A percentile compares a stretch with the other conserved stretches of the same genome.
Conservation (phyloP, 371 early-diverging fungal species). For the Apophysomyces variabilis region DNA sequence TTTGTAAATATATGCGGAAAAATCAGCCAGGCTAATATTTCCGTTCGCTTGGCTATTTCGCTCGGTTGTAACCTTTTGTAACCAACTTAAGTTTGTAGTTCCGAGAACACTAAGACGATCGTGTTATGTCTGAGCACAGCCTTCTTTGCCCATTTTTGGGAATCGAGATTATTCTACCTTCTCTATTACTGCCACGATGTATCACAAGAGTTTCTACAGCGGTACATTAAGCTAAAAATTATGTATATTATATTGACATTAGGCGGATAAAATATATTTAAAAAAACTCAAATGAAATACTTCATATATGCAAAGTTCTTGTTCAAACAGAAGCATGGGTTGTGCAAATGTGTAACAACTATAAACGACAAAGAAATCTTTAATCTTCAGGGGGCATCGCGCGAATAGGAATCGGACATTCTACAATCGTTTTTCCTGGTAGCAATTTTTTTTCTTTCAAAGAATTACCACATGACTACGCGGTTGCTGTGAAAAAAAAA, state of each 20-base stretch:
- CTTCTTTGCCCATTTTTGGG: slow-evolving; percentile 7
- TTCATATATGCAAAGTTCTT: slow-evolving; percentile 6
- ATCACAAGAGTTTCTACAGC: not conserved
- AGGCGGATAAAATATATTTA: not conserved
- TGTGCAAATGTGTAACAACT: slow-evolving; percentile 9
- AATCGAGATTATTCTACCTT: slow-evolving; percentile 2
- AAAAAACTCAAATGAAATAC: slow-evolving; percentile 7
- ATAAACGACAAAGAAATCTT: not conserved
- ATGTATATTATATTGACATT: not conserved
- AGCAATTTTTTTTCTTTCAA: not conserved
- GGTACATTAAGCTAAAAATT: not conserved
- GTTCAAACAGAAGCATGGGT: not conserved
- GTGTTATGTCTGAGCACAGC: slow-evolving; percentile 3
- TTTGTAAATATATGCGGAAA: slow-evolving; percentile 2
- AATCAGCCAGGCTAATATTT: not conserved
- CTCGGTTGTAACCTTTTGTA: slow-evolving; percentile 1
- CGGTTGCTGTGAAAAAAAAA: slow-evolving; percentile 3
- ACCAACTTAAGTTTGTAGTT: not conserved
- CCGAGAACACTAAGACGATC: slow-evolving; percentile 8
- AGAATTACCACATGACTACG: not conserved
- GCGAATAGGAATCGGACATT: slow-evolving; percentile 6
- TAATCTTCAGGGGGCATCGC: slow-evolving; percentile 5
- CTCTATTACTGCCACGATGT: not conserved
- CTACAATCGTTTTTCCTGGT: not conserved
- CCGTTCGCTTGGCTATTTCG: not conserved